Evolutionary conservation across 352 stramenopile species (phyloP).

Genomic region (Phytophthora pistaciae): DNA sequence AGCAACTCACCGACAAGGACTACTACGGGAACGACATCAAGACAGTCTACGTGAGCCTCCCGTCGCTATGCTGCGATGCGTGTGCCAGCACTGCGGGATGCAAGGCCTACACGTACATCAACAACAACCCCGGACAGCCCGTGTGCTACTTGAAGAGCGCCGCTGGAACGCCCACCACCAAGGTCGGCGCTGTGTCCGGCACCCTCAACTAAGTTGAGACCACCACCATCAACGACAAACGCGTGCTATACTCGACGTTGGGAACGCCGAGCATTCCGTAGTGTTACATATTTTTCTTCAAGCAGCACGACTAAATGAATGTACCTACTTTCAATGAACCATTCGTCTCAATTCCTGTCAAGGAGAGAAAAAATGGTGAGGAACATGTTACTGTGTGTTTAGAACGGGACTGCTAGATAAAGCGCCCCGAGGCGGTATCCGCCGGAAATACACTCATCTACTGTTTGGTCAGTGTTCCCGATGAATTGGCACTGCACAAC

Average conservation of each 20-base stretch:
- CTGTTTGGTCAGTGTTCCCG: slow-evolving; percentile 14
- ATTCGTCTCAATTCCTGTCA: no score
- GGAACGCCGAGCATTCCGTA: background rate
- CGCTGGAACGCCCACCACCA: slow-evolving; percentile 26
- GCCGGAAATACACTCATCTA: background rate
- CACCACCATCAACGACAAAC: background rate
- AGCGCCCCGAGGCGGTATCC: slow-evolving; percentile 57
- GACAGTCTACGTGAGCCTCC: slow-evolving; percentile 50
- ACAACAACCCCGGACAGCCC: slow-evolving; percentile 43
- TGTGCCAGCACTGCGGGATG: slow-evolving; percentile 45
- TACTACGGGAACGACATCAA: slow-evolving; percentile 59
- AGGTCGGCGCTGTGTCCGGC: slow-evolving; percentile 45
- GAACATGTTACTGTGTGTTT: background rate
- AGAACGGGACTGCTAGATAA: slow-evolving; percentile 72
- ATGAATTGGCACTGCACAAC: slow-evolving; percentile 85
- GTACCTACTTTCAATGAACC: background rate
- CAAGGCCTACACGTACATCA: slow-evolving; percentile 62
- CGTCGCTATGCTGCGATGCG: slow-evolving; percentile 54
- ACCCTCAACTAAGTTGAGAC: slow-evolving; percentile 45
- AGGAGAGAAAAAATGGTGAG: no score
- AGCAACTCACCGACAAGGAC: slow-evolving; percentile 45
- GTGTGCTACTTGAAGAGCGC: slow-evolving; percentile 48
- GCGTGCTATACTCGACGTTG: background rate
- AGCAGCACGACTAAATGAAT: background rate
- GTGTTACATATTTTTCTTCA: background rate